Base-by-base conservation (phyloP, 495 filamentous ascomycete species). In the Lichina pygmaea region DNA sequence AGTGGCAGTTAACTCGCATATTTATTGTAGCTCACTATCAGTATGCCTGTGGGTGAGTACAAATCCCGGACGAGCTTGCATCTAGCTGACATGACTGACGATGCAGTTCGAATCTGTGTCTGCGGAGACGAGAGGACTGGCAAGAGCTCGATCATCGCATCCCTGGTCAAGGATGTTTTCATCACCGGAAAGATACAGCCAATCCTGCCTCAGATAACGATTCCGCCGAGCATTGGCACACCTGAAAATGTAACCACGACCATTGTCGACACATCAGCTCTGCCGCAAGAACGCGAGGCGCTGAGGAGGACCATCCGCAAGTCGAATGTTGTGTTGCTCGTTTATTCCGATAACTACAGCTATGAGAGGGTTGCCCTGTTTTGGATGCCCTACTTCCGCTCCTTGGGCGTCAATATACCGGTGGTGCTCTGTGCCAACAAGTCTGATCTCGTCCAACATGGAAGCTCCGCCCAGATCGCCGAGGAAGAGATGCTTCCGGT, bases 351-450 rank as follows among this genome's bases (percentile, higher is more conserved):
- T 56, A 85, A 94, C 56, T 97, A 95, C 59, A 93, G 86, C 66
- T 95, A 95, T 69, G 91, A 95, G 52, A 72, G 89, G 24, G 86
- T 97, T 13, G 89, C 89, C 12, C 62, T 97, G 13, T 97, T 94
- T 58, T 97, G 89, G 89, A 77, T 93, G 63, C 89, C 89, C 30
- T 82, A 93, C 60, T 95, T 97, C 60, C 78, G 89, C 41, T 92
- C 84, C 8, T 70, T 97, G 41, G 91, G 91, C 8, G 89, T 97
- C 50, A 97, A 97, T 57, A 85, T 97, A n/a, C 83, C 89, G 0
- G 89, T 97, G 4, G 81, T 95, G 39, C 66, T 97, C 48, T 95
- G 91, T 60, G 85, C 89, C 53, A 95, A 93, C 65, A 97, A 97
- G 60, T 78, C 83, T 15, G 89, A 97, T 53, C 68, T 93, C 34